phyloP scores from a whole-genome alignment of 768 basidiomycete species.

The Termitomyces sp. region DNA sequence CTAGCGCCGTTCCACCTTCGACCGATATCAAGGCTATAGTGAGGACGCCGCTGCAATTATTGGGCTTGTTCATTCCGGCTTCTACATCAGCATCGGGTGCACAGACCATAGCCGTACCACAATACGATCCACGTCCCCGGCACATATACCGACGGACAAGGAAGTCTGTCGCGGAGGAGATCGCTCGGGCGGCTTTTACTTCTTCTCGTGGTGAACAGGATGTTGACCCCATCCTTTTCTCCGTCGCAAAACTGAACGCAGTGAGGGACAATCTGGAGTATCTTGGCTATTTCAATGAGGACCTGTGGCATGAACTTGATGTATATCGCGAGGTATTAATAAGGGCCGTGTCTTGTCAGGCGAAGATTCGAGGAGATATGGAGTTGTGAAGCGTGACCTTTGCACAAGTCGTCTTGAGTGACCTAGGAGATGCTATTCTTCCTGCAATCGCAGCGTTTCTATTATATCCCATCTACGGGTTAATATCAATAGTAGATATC shows the following conservation, averaged over 20 bases:
- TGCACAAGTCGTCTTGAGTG: not conserved
- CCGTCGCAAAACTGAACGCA: slow-evolving; percentile 20
- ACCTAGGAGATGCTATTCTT: not conserved
- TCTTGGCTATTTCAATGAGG: slow-evolving; percentile 26
- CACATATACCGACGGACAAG: slow-evolving; percentile 11
- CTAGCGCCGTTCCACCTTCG: not conserved
- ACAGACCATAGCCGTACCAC: not conserved
- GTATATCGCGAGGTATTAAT: slow-evolving; percentile 19
- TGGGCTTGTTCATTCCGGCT: slow-evolving; percentile 1
- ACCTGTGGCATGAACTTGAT: slow-evolving; percentile 29
- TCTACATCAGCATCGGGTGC: not conserved
- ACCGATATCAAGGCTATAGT: not conserved
- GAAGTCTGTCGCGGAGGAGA: slow-evolving; percentile 20
- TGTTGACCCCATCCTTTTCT: slow-evolving; percentile 17
- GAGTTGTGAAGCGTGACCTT: not conserved
- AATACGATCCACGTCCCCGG: not conserved
- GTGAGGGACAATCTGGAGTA: slow-evolving; percentile 28
- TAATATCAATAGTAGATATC: not conserved
- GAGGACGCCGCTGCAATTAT: slow-evolving; percentile 1
- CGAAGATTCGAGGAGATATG: not conserved
- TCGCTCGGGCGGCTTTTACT: slow-evolving; percentile 17
- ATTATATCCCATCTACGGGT: not conserved
- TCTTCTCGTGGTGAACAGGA: slow-evolving; percentile 4
- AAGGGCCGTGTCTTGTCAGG: slow-evolving; percentile 11
- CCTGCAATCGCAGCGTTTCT: not conserved